Conservation (phyloP, 2,329 filamentous ascomycete species). For the Neofusicoccum sp. region DNA sequence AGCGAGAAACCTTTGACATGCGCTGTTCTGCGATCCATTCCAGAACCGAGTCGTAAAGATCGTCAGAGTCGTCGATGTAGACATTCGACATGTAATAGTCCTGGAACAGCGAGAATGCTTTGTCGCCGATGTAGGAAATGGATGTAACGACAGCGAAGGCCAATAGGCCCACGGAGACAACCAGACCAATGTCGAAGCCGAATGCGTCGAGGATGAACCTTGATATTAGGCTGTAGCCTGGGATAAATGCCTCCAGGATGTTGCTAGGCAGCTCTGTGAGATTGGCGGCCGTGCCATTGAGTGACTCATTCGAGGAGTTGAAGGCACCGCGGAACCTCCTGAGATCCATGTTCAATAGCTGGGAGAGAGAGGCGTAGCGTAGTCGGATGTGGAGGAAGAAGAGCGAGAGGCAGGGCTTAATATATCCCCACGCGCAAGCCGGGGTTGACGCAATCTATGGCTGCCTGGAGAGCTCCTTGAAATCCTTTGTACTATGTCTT, state of each 20-base stretch:
- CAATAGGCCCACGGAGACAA: constrained; percentile 45
- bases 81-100: constrained; percentile 42
- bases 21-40: constrained; percentile 45
- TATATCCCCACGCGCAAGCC: background rate
- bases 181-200: constrained; percentile 49
- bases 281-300: constrained; percentile 21
- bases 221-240: constrained; percentile 50
- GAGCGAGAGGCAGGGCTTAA: background rate
- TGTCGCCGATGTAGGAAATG: constrained; percentile 35
- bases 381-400: too few species aligned
- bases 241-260: constrained; percentile 51
- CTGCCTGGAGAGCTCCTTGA: background rate
- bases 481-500: background rate
- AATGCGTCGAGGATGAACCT: constrained; percentile 42
- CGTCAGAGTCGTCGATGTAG: constrained; percentile 46
- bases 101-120: constrained; percentile 32
- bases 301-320: background rate
- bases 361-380: background rate
- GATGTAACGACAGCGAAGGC: constrained; percentile 42
- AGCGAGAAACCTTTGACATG: constrained; percentile 36
- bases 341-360: background rate
- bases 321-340: background rate
- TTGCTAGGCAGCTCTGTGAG: constrained; percentile 42
- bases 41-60: constrained; percentile 44
- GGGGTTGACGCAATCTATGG: background rate